These are phyloP conservation scores for Xylariaceae sp. DNA, from an alignment of 2,329 filamentous ascomycete species.

Conservation along the genomic window DNA sequence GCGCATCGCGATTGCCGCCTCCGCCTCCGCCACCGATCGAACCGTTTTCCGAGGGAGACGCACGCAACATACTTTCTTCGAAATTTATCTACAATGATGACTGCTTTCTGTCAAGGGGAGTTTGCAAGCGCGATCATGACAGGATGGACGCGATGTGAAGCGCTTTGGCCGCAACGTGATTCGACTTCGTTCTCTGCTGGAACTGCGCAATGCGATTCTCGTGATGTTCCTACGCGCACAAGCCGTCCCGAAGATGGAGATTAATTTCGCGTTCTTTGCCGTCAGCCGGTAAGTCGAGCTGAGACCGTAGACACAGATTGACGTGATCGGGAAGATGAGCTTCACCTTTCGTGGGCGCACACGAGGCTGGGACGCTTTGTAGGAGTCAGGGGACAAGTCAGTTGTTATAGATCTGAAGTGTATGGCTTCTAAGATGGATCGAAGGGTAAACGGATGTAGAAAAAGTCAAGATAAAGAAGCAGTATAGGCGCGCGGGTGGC, in stretches of 20 bases:
- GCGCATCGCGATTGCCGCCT: slow-evolving; percentile 25
- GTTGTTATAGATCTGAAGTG: background rate
- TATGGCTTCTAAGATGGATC: background rate
- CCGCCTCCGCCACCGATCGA: slow-evolving; percentile 17
- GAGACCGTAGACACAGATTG: background rate
- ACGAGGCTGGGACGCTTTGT: background rate
- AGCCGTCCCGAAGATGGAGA: background rate
- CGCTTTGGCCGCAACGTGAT: background rate
- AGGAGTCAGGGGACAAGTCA: background rate
- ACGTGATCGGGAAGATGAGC: background rate
- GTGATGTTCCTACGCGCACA: background rate
- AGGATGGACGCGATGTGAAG: slow-evolving; percentile 2
- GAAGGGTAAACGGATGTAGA: background rate
- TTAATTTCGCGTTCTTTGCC: background rate
- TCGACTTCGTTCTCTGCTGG: background rate
- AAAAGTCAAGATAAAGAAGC: background rate
- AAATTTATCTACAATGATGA: slow-evolving; percentile 1
- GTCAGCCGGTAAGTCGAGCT: background rate
- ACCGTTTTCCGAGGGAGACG: slow-evolving; percentile 6
- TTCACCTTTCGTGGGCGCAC: background rate
- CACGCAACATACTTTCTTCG: slow-evolving; percentile 2
- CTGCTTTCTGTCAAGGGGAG: slow-evolving; percentile 1
- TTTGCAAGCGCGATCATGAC: slow-evolving; percentile 10
- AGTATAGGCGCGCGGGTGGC: background rate
- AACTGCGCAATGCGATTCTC: slow-evolving; percentile 2